Percentiles rank a stretch among this genome's conserved stretches.
Evolutionary conservation across 306 rosid genomes (phyloP).

Genomic region (Spatholobus suberectus): DNA sequence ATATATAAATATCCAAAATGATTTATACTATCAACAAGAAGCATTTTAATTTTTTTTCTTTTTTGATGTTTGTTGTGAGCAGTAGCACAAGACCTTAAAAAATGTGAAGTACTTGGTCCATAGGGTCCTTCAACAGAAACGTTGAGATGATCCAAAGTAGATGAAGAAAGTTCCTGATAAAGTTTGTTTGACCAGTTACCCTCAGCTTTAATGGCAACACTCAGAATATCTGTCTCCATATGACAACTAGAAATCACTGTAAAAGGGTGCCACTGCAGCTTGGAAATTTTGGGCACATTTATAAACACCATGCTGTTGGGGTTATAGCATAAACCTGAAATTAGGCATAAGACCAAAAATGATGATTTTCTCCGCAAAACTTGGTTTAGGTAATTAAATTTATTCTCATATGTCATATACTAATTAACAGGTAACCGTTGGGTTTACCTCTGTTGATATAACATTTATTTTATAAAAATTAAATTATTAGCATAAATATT

Average conservation of each 20-base stretch:
- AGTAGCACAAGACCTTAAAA: constrained; percentile 58
- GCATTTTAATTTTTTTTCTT: not conserved
- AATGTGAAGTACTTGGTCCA: constrained; percentile 60
- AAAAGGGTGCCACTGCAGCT: constrained; percentile 88
- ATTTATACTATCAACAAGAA: not conserved
- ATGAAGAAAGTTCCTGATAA: constrained; percentile 53
- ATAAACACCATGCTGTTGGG: constrained; percentile 70
- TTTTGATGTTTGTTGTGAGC: not conserved
- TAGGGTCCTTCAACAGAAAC: constrained; percentile 92
- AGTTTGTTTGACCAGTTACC: constrained; percentile 74
- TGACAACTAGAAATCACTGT: constrained; percentile 66
- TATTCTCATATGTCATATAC: not conserved
- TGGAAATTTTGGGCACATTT: constrained; percentile 73
- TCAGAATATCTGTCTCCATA: constrained; percentile 57
- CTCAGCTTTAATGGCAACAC: constrained; percentile 56
- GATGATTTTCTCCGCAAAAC: not conserved
- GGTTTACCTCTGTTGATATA: not conserved
- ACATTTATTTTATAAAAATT: too few relatives aligned
- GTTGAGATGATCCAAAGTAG: constrained; percentile 50
- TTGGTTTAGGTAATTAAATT: not conserved
- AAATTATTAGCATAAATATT: too few relatives aligned
- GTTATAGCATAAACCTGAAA: constrained; percentile 61
- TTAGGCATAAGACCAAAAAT: not conserved
- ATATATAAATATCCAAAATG: not conserved
- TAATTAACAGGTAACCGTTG: not conserved